Base-by-base conservation (phyloP, 2,329 filamentous ascomycete genomes). In the Monilinia vaccinii-corymbosi region DNA sequence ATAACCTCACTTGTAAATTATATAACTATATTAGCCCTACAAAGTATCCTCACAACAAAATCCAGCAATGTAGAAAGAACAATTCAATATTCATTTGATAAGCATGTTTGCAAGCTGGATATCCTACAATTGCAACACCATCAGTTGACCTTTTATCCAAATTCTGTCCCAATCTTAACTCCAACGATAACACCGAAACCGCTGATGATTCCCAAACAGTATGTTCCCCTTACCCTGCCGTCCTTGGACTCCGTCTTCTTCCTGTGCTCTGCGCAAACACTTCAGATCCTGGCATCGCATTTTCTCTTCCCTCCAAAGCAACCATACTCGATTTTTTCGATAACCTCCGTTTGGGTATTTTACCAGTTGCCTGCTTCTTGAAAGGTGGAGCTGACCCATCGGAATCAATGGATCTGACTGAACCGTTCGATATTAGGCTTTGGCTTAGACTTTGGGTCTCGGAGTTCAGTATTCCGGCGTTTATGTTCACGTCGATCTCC, bases 401-500 rank as follows among this genome's bases (percentile, higher is more conserved):
- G 4, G 58, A 40, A 34, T 61, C 44, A 38, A 34, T 1, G 21
- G 46, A 61, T 42, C 25, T 53, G 16, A 23, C 56, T 46, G 46
- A 60, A 34, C 48, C 40, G 38, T 46, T 49, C 25, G 56, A 48
- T 31, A 53, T 40, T 46, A 45, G 28, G 40, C 57, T 59, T 46
- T 53, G 49, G 48, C 34, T 59, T 32, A 58, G 45, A 46, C 18
- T 62, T 65, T 63, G 28, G 32, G 53, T 57, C 49, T 63, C 62
- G 51, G 44, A 59, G 44, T 36, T 65, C 57, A 63, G 57, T 61
- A 68, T 70, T 64, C 71, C 72, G 68, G 77, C 73, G 70, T 78
- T 78, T 68, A 77, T 62, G 58, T 73, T 73, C 32, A 64, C 62
- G 72, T 81, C 76, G 74, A 79, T 73, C 74, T 81, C 77, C 73